Conservation (phyloP, 176 grass and related monocot genomes). For the Neostapfia colusana region DNA sequence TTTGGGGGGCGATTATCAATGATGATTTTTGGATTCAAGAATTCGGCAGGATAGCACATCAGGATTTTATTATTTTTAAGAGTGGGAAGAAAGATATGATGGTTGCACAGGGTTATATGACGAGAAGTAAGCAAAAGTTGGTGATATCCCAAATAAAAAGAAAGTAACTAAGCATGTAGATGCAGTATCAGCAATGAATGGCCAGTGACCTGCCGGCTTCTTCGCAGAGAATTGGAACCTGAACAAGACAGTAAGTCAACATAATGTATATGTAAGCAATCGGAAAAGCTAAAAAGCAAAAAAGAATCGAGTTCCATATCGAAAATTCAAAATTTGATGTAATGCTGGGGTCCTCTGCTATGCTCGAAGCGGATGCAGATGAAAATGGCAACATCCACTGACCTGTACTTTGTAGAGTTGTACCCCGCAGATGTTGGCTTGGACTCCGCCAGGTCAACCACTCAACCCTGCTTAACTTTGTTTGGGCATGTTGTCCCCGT, state of each 20-base stretch:
- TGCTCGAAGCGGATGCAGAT: no score
- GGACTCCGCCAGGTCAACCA: no score
- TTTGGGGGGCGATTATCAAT: not conserved
- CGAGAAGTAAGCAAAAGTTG: constrained; percentile 25
- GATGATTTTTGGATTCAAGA: constrained; percentile 9
- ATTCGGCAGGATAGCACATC: constrained; percentile 22
- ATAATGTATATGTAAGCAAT: no score
- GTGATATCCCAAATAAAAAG: not conserved
- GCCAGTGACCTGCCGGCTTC: not conserved
- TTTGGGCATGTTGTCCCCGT: no score
- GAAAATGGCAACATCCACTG: no score
- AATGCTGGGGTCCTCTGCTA: no score
- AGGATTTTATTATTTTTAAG: not conserved
- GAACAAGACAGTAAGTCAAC: no score
- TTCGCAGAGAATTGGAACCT: no score
- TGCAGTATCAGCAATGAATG: not conserved
- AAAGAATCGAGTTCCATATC: not conserved
- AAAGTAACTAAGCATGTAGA: not conserved
- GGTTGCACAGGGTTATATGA: not conserved
- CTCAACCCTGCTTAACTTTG: no score
- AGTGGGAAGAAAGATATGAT: not conserved
- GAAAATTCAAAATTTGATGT: no score
- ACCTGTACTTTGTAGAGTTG: no score
- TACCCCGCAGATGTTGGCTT: no score
- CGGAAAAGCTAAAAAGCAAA: not conserved